Conservation (phyloP, 805 yeast genomes). For the Candida boidinii region DNA sequence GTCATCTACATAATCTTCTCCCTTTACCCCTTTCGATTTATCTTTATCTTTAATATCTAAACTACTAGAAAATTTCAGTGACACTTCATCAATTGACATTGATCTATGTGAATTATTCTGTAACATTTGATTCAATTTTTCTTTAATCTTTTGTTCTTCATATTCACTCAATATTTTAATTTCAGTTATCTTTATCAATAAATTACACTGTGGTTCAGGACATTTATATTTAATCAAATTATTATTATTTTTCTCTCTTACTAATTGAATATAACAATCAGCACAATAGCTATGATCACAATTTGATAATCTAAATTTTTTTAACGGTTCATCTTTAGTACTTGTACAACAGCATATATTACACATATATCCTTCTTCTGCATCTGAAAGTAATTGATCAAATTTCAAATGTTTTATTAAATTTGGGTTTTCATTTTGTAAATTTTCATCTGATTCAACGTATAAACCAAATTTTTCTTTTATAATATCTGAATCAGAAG, state of each 20-base stretch:
- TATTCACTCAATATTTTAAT: constrained; percentile 23
- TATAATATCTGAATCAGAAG: constrained; percentile 23
- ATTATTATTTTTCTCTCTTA: constrained; percentile 32
- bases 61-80: too few species aligned
- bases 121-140: constrained; percentile 6
- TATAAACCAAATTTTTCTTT: constrained; percentile 22
- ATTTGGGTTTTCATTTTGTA: too few species aligned
- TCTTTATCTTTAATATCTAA: constrained; percentile 14
- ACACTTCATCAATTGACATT: constrained; percentile 2
- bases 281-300: constrained; percentile 71
- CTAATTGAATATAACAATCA: constrained; percentile 58
- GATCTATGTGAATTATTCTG: constrained; percentile 1
- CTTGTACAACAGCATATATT: constrained; percentile 65
- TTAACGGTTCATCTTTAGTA: constrained; percentile 18
- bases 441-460: too few species aligned
- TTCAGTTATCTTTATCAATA: constrained; percentile 34
- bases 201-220: constrained; percentile 48
- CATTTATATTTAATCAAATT: constrained; percentile 51
- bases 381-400: too few species aligned
- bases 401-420: too few species aligned
- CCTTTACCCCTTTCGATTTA: constrained; percentile 3
- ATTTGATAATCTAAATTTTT: constrained; percentile 36
- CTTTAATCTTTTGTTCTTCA: constrained; percentile 5
- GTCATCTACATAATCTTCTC: neutral
- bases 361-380: constrained; percentile 36